phyloP scores from a whole-genome alignment of 2,329 filamentous ascomycete genomes.

The Alternaria arbusti region DNA sequence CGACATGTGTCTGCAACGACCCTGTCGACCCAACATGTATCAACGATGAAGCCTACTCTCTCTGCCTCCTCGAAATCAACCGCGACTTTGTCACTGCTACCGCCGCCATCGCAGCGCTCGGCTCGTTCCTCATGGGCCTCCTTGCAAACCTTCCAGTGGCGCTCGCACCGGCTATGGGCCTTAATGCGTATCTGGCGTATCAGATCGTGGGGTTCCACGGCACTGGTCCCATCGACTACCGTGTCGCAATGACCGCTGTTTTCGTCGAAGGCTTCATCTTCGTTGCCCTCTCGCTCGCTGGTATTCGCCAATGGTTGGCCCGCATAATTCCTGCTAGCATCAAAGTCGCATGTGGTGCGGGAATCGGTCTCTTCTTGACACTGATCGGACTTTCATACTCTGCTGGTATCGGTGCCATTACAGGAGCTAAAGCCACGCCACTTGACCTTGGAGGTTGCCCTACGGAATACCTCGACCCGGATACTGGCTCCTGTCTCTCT shows the following conservation, averaged over 20 bases:
- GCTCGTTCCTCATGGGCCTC: slow-evolving; percentile 81
- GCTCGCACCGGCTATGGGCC: slow-evolving; percentile 76
- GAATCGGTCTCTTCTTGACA: slow-evolving; percentile 84
- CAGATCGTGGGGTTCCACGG: slow-evolving; percentile 81
- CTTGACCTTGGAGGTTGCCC: slow-evolving; percentile 78
- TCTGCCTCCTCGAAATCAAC: slow-evolving; percentile 69
- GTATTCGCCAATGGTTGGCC: slow-evolving; percentile 73
- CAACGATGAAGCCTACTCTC: slow-evolving; percentile 63
- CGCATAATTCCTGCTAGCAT: slow-evolving; percentile 75
- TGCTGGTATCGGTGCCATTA: slow-evolving; percentile 80
- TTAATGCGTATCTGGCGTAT: slow-evolving; percentile 91
- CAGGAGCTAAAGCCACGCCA: slow-evolving; percentile 70
- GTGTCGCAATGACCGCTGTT: slow-evolving; percentile 80
- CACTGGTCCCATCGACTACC: slow-evolving; percentile 69
- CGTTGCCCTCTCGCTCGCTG: slow-evolving; percentile 74
- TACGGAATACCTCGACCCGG: slow-evolving; percentile 51
- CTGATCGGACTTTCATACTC: slow-evolving; percentile 80
- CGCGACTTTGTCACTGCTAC: slow-evolving; percentile 85
- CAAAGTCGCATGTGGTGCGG: slow-evolving; percentile 88
- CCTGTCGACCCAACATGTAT: slow-evolving; percentile 59
- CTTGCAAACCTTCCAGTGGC: slow-evolving; percentile 81
- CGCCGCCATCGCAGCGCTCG: slow-evolving; percentile 80
- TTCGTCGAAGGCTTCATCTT: slow-evolving; percentile 91
- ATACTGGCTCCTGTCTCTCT: slow-evolving; percentile 63
- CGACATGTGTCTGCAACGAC: slow-evolving; percentile 75